phyloP scores from a whole-genome alignment of 2,329 filamentous ascomycete genomes.

The Paraconiothyrium brasiliense region DNA sequence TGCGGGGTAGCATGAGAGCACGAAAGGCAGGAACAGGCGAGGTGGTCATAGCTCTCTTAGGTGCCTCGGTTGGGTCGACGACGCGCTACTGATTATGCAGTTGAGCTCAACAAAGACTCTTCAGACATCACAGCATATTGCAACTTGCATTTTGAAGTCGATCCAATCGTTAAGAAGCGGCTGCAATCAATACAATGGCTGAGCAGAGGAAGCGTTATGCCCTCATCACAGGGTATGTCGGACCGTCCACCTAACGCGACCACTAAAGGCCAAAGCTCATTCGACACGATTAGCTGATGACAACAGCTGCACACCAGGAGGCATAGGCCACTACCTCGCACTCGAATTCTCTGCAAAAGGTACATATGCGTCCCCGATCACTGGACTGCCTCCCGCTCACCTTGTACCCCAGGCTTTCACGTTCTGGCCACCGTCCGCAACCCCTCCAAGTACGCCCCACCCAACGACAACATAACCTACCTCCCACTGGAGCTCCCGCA shows the following conservation, averaged over 20 bases:
- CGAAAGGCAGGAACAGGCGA: conserved; percentile 12
- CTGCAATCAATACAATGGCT: conserved; percentile 7
- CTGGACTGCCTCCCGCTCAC: neutral
- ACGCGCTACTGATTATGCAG: neutral
- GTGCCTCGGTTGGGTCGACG: neutral
- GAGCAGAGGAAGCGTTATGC: conserved; percentile 37
- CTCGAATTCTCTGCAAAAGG: conserved; percentile 63
- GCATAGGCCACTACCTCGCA: conserved; percentile 68
- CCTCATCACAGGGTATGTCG: conserved; percentile 49
- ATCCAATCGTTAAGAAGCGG: neutral
- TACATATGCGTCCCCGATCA: conserved; percentile 10
- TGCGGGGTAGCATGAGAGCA: conserved; percentile 6
- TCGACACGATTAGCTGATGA: conserved; percentile 23
- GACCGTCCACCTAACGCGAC: neutral
- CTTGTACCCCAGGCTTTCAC: conserved; percentile 55
- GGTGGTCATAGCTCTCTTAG: conserved; percentile 10
- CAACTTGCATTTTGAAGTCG: neutral
- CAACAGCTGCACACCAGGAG: conserved; percentile 60
- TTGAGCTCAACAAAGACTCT: neutral
- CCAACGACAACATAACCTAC: conserved; percentile 62
- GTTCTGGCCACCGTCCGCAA: conserved; percentile 68
- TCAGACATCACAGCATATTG: neutral
- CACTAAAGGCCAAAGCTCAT: neutral
- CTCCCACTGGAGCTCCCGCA: conserved; percentile 64
- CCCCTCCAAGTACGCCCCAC: conserved; percentile 58